Evolutionary conservation across 1,284 basidiomycete species (phyloP), one percentile per base, ranked within the genome.

Genomic region (Somion occarium): DNA sequence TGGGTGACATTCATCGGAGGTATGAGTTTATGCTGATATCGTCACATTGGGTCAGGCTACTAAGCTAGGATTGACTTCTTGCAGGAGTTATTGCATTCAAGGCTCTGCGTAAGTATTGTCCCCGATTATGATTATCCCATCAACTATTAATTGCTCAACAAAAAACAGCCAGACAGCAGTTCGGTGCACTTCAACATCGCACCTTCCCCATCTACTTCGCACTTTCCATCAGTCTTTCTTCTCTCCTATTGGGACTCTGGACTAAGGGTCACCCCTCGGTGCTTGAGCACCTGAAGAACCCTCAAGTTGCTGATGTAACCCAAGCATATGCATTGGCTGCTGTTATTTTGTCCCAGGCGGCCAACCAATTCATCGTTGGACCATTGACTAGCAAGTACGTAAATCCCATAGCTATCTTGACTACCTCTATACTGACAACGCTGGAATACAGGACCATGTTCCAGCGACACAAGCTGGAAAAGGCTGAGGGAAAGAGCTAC

Each of bases 201-300:
- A 79, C 78, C 0, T 88, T 90, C 67, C 88, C 91, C 1, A 65
- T 86, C 51, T 93, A 90, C 70, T 92, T 93, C 61, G 65, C 76
- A 23, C 65, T 80, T 43, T 84, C 82, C 23, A 77, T 86, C 38
- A 59, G 67, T 18, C 68, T 86, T 27, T 77, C 83, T 18, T 71
- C 77, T 0, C 67, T 69, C 12, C 73, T 93, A 23, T 68, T 90
- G 39, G 72, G 69, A 7, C 70, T 80, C 30, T 91, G 89, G 80
- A 73, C 79, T 5, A 74, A 72, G 57, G 76, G 76, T 53, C 87
- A 91, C 67, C 84, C 83, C 2, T 69, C 73, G 41, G 79, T 89
- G 24, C 61, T 81, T 55, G 67, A 67, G n/a, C 71, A 78, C 56
- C 64, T 75, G 56, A 62, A 60, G 55, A 71, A 69, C n/a, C 80